Evolutionary conservation across 306 rosid species (phyloP).

Genomic region (Castanopsis chinensis): DNA sequence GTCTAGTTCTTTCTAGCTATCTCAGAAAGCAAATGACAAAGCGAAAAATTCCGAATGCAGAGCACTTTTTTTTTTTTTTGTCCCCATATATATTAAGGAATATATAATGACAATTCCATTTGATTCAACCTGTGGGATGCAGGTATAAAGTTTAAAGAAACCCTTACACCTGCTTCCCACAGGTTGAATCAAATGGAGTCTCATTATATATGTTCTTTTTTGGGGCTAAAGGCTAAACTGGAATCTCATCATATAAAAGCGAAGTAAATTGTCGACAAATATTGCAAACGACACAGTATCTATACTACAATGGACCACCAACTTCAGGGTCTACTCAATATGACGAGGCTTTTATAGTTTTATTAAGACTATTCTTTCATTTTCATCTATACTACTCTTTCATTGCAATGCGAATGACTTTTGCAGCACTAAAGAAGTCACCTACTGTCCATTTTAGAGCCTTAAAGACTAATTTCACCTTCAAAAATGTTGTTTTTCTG

Average conservation of each 20-base stretch:
- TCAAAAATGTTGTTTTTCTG: no score
- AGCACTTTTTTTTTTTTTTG: not conserved
- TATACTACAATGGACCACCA: not conserved
- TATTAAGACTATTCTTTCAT: no score
- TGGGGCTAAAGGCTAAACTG: no score
- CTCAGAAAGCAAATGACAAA: not conserved
- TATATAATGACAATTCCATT: not conserved
- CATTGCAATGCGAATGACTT: conserved; percentile 1
- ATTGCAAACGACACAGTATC: not conserved
- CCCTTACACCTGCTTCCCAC: not conserved
- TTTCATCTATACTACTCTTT: no score
- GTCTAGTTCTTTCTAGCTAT: conserved; percentile 7
- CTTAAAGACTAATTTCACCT: not conserved
- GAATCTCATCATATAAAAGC: no score
- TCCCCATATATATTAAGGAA: not conserved
- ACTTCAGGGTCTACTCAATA: not conserved
- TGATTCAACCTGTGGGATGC: not conserved
- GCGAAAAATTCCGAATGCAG: not conserved
- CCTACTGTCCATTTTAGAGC: not conserved
- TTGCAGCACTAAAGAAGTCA: conserved; percentile 11
- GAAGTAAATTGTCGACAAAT: not conserved
- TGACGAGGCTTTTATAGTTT: no score
- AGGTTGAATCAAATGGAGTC: not conserved
- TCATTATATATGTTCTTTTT: not conserved
- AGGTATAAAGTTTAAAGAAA: not conserved